Conservation (phyloP, 2,329 filamentous ascomycete genomes). For the Cryphonectria carpinicola region DNA sequence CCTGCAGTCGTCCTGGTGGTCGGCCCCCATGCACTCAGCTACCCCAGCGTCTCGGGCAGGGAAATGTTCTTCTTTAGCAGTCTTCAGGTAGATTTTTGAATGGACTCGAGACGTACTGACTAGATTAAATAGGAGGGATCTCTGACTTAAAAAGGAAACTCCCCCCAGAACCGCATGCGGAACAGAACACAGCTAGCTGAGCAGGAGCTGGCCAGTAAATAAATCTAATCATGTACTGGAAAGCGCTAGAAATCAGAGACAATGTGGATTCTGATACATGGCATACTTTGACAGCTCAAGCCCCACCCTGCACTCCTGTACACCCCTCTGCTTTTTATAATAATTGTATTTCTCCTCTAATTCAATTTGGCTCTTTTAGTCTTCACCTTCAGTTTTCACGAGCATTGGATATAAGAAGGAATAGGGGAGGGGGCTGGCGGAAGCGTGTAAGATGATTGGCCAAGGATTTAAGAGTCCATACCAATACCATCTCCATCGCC, state of each 20-base stretch:
- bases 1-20: background rate
- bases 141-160: too few relatives aligned
- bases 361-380: background rate
- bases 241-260: background rate
- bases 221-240: too few relatives aligned
- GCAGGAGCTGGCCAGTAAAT: background rate
- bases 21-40: background rate
- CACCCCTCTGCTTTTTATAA: background rate
- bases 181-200: background rate
- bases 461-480: background rate
- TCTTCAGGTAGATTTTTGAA: background rate
- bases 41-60: background rate
- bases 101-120: background rate
- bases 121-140: too few relatives aligned
- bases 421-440: background rate
- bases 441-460: constrained; percentile 22
- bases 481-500: background rate
- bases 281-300: too few relatives aligned
- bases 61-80: background rate
- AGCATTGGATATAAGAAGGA: background rate
- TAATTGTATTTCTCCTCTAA: background rate
- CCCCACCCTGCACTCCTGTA: background rate
- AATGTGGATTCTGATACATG: background rate
- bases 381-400: background rate
- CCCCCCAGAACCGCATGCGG: too few relatives aligned